phyloP scores from a whole-genome alignment of 371 early-diverging fungal genomes.

The Cokeromyces recurvatus region DNA sequence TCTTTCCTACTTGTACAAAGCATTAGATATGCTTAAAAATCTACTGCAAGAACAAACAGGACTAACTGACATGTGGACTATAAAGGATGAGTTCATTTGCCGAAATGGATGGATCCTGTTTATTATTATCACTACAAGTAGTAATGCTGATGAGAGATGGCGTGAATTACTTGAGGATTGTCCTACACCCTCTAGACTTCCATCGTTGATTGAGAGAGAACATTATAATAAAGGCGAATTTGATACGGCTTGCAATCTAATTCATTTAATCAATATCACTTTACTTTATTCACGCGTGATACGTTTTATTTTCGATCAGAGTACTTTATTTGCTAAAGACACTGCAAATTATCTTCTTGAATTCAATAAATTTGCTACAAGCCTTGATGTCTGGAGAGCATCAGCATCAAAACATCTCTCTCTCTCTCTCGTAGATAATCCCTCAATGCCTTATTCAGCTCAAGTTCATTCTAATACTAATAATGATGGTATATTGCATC shows the following conservation, averaged over 20 bases:
- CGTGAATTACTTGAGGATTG: slow-evolving; percentile 3
- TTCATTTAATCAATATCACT: slow-evolving; percentile 8
- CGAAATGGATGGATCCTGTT: slow-evolving; percentile 18
- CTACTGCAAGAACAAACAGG: not conserved
- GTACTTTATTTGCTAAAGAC: not conserved
- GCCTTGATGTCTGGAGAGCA: slow-evolving; percentile 8
- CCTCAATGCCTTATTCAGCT: not conserved
- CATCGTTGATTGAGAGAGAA: slow-evolving; percentile 16
- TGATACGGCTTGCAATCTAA: slow-evolving; percentile 10
- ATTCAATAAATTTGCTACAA: slow-evolving; percentile 1
- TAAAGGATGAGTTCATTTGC: slow-evolving; percentile 10
- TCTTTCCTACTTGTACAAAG: slow-evolving; percentile 5
- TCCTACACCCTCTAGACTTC: not conserved
- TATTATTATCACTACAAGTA: slow-evolving; percentile 11
- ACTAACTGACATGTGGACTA: not conserved
- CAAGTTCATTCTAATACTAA: not conserved
- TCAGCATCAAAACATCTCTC: slow-evolving; percentile 2
- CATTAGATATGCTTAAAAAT: slow-evolving; percentile 8
- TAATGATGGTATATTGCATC: not conserved
- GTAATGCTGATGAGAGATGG: slow-evolving; percentile 12
- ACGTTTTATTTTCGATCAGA: slow-evolving; percentile 8
- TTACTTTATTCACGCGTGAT: slow-evolving; percentile 8
- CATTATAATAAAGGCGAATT: slow-evolving; percentile 16
- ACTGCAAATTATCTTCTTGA: not conserved
- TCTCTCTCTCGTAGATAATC: not conserved